Conservation (phyloP, 2,329 filamentous ascomycete species). For the Diaporthe vexans region DNA sequence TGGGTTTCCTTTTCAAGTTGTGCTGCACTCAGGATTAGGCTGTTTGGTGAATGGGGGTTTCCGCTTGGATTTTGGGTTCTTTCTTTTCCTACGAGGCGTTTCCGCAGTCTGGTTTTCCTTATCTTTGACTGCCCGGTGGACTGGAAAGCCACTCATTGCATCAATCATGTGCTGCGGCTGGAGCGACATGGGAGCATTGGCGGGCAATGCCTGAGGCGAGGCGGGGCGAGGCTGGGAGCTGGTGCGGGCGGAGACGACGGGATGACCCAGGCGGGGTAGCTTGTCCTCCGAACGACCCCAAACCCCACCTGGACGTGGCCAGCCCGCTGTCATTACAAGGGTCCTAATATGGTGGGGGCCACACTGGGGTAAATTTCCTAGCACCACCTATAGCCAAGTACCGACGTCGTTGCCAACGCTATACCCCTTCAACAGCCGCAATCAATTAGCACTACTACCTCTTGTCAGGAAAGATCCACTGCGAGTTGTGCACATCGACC, state of each 20-base stretch:
- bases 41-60: slow-evolving; percentile 12
- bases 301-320: slow-evolving; percentile 17
- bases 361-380: slow-evolving; percentile 27
- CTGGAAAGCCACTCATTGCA: slow-evolving; percentile 16
- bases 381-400: slow-evolving; percentile 9
- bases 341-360: slow-evolving; percentile 9
- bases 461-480: neutral
- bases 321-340: slow-evolving; percentile 35
- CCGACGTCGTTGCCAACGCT: slow-evolving; percentile 9
- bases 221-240: slow-evolving; percentile 20
- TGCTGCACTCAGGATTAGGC: slow-evolving; percentile 3
- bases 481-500: slow-evolving; percentile 18
- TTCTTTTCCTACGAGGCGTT: slow-evolving; percentile 3
- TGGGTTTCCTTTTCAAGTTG: neutral
- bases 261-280: slow-evolving; percentile 37
- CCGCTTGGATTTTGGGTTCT: neutral
- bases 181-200: neutral
- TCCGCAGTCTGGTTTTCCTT: neutral
- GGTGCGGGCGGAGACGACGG: slow-evolving; percentile 16
- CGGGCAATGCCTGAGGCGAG: neutral
- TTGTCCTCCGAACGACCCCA: slow-evolving; percentile 5
- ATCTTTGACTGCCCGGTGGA: neutral
- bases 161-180: neutral
- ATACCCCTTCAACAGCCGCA: slow-evolving; percentile 7
- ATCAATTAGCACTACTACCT: slow-evolving; percentile 21